Base-by-base conservation (phyloP, 2,329 filamentous ascomycete species). In the Bipolaris cookei region DNA sequence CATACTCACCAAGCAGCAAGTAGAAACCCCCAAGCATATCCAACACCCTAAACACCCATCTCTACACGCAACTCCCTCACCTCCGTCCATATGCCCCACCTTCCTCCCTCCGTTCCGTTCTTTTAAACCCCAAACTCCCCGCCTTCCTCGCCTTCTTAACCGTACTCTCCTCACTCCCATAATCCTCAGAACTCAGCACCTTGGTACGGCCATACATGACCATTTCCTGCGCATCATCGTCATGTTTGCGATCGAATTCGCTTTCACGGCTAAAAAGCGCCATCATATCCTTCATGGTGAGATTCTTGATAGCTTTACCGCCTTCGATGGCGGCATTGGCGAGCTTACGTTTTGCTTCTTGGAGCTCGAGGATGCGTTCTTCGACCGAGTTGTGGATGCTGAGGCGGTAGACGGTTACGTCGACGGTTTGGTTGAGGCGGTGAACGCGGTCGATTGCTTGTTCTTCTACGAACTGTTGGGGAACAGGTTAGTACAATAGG, bases 381-480 rank as follows among this genome's bases (percentile, higher is more conserved):
- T 99, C 95, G 54, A 99, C 94, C 0, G 90, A 93, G 64, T 89
- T 84, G 64, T 86, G 86, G 59, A 99, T 88, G 2, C 92, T 97
- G 68, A 99, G 86, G 70, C 95, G 96, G 82, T 97, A 99, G 62
- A 99, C 92, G 54, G 94, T 87, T 32, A 99, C 95, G 72, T 98
- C 93, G 38, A 94, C 84, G 1, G 92, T 97, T 78, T 99, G 95
- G 38, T 96, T 98, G 51, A 99, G 88, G n/a, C 95, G 92, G 75
- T 99, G 95, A 23, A 99, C 95, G 52, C 95, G 92, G 77, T 99
- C 95, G 67, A 99, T 99, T 46, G 95, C 95, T 82, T 99, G 95
- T 76, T 99, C 95, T 81, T 99, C 95, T 32, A 99, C 92, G 72
- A 99, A 99, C 85, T 91, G 61, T 8, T 11, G 25, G 6, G 30